Percentiles rank a stretch among this genome's conserved stretches.
Evolutionary conservation across 371 early-diverging fungal genomes (phyloP).

Genomic region (Dinochytrium kinnereticum): DNA sequence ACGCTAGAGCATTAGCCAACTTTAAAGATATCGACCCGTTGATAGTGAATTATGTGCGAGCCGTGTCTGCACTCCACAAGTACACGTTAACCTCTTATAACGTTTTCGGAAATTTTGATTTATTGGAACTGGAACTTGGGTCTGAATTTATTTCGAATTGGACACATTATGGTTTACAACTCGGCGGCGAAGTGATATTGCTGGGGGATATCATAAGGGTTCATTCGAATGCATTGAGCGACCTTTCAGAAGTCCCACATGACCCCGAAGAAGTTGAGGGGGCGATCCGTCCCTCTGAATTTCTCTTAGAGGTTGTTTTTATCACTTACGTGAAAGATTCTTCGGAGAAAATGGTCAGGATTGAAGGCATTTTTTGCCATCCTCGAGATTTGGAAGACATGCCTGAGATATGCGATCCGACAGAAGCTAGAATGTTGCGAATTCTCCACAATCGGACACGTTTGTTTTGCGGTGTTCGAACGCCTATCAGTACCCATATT

Average conservation of each 20-base stretch:
- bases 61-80: background rate
- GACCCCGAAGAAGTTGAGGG: background rate
- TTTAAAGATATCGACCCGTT: background rate
- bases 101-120: background rate
- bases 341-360: background rate
- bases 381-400: background rate
- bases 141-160: background rate
- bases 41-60: background rate
- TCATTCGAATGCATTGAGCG: background rate
- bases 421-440: background rate
- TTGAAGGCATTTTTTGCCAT: background rate
- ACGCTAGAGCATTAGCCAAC: too few relatives aligned
- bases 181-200: background rate
- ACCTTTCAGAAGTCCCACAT: background rate
- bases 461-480: background rate
- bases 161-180: background rate
- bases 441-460: background rate
- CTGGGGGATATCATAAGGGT: background rate
- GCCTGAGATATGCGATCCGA: background rate
- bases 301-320: background rate
- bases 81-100: background rate
- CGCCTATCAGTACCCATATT: background rate
- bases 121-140: background rate
- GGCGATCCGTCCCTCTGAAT: background rate
- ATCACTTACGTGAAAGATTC: background rate